phyloP scores from a whole-genome alignment of 306 rosid genomes.

The barrel medic (Medicago truncatula) region MtrunA17r5.0-ANR NC_053048.1:39072501-39073000 shows the following conservation, averaged over 20 bases:
- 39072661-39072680: too few relatives aligned
- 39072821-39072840: background rate
- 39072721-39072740: too few relatives aligned
- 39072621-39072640: too few relatives aligned
- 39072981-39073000: conserved; percentile 29
- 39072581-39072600: background rate
- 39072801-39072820: background rate
- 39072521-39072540: background rate
- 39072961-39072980: conserved; percentile 39
- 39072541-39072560: background rate
- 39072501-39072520: background rate
- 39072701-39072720: too few relatives aligned
- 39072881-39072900: background rate
- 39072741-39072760: too few relatives aligned
- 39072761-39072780: background rate
- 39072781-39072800: background rate
- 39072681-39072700: too few relatives aligned
- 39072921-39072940: background rate
- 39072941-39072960: conserved; percentile 23
- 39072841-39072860: background rate
- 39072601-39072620: background rate
- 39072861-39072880: background rate
- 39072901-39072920: background rate
- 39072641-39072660: too few relatives aligned
- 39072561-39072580: background rate